Evolutionary conservation across 257 asterid species (phyloP).

Genomic region (Forsythia viridissima): DNA sequence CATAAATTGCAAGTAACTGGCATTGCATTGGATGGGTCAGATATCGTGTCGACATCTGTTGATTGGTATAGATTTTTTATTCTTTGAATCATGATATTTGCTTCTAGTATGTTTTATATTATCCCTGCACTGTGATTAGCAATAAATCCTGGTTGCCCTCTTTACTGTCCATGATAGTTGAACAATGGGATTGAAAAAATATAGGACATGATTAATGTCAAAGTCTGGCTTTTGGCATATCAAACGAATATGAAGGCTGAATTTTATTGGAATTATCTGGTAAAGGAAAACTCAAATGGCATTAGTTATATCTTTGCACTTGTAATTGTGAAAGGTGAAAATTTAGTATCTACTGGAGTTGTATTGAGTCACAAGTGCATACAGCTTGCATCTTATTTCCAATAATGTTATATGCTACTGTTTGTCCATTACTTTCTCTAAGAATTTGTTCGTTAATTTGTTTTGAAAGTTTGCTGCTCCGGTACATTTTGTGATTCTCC

Average conservation of each 20-base stretch:
- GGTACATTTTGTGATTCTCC: slow-evolving; percentile 23
- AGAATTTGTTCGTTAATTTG: neutral
- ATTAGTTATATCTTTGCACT: neutral
- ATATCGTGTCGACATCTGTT: slow-evolving; percentile 74
- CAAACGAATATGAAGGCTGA: neutral
- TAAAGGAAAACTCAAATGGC: neutral
- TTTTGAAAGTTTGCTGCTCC: neutral
- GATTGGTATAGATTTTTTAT: slow-evolving; percentile 62
- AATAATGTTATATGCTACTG: slow-evolving; percentile 4
- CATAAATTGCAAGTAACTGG: slow-evolving; percentile 88
- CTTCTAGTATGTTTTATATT: slow-evolving; percentile 12
- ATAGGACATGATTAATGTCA: neutral
- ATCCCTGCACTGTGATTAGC: neutral
- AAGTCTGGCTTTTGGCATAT: neutral
- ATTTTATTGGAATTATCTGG: neutral
- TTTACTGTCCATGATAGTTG: neutral
- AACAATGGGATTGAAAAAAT: neutral
- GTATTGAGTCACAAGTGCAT: neutral
- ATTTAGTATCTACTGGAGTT: neutral
- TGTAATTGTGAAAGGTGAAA: neutral
- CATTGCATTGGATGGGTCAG: slow-evolving; percentile 74
- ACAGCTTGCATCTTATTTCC: neutral
- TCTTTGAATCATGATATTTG: slow-evolving; percentile 2
- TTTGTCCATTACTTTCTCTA: neutral
- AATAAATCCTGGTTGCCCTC: slow-evolving; percentile 6